A percentile compares a stretch with the other conserved stretches of the same genome.
These are phyloP conservation scores for Calonectria pteridis DNA, from an alignment of 2,329 filamentous ascomycete genomes.

Conservation along the genomic window DNA sequence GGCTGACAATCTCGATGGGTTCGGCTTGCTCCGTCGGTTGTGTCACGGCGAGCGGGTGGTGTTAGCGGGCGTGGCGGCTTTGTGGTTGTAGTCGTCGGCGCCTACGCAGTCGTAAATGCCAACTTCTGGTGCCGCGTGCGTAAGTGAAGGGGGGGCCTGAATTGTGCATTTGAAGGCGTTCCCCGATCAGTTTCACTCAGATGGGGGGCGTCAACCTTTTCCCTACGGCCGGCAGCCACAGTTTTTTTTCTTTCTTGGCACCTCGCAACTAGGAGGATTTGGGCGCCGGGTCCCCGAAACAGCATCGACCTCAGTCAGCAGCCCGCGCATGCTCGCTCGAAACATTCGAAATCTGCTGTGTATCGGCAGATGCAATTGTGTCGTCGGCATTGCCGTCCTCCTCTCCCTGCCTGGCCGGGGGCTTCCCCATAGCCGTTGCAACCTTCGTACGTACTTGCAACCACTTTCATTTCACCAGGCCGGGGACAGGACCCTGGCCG, in stretches of 20 bases:
- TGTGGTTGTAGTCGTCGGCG: not conserved
- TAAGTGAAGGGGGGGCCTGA: not conserved
- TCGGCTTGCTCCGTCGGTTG: constrained; percentile 22
- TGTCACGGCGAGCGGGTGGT: constrained; percentile 9
- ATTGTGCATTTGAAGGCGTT: constrained; percentile 2
- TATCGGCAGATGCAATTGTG: constrained; percentile 16
- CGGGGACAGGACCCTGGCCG: not conserved
- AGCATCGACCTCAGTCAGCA: not conserved
- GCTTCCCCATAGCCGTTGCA: not conserved
- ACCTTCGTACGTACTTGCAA: constrained; percentile 8
- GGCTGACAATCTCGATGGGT: constrained; percentile 16
- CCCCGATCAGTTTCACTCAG: constrained; percentile 9
- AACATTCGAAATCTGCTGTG: constrained; percentile 4
- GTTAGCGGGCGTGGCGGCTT: not conserved
- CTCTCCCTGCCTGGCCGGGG: not conserved
- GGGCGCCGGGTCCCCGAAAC: not conserved
- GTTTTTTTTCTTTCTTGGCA: not conserved
- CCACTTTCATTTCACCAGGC: constrained; percentile 19
- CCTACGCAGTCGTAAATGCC: not conserved
- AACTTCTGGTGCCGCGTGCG: not conserved
- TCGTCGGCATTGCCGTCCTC: constrained; percentile 20
- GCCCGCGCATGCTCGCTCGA: not conserved
- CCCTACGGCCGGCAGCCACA: not conserved
- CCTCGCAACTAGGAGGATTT: not conserved
- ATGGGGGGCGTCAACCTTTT: constrained; percentile 16